Evolutionary conservation across 495 filamentous ascomycete genomes (phyloP).

Genomic region (Neurospora sp.): DNA sequence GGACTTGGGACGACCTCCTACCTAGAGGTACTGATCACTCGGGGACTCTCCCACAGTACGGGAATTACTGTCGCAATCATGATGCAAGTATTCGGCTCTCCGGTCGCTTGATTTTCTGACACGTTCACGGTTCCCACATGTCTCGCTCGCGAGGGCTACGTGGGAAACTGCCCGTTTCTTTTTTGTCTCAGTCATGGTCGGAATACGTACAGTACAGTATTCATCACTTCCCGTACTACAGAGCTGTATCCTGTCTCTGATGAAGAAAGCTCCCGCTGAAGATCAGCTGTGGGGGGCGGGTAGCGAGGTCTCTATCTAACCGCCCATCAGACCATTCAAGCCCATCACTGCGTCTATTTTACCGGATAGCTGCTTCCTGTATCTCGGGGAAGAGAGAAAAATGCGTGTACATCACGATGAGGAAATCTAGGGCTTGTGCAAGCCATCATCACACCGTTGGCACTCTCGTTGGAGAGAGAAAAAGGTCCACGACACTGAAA

Average conservation of each 20-base stretch:
- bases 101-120: neutral
- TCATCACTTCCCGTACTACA: neutral
- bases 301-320: neutral
- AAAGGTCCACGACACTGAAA: neutral
- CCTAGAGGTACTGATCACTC: neutral
- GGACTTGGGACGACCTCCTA: neutral
- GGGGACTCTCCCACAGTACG: neutral
- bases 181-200: neutral
- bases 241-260: neutral
- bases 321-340: neutral
- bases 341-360: neutral
- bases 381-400: neutral
- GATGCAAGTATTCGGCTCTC: neutral
- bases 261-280: neutral
- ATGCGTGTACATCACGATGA: neutral
- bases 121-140: neutral
- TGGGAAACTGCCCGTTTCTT: neutral
- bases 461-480: neutral
- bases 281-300: neutral
- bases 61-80: neutral
- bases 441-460: neutral
- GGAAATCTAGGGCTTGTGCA: neutral
- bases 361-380: neutral
- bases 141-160: neutral
- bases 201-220: neutral